Conservation (phyloP, 805 yeast genomes). For the Cephaloascus fragrans region DNA sequence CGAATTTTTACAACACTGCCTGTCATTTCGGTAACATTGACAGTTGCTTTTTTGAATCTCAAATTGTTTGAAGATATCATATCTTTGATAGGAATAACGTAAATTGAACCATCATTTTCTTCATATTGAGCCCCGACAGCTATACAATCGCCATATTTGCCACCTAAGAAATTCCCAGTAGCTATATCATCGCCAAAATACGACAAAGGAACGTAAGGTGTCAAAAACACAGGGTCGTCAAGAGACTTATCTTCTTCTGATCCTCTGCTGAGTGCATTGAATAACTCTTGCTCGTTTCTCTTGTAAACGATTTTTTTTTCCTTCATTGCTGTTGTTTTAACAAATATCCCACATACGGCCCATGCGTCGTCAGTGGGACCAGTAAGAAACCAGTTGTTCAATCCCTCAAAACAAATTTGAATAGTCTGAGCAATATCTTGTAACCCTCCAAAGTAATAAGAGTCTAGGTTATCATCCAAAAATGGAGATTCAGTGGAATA, state of each 20-base stretch:
- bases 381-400: slow-evolving; percentile 31
- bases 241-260: neutral
- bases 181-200: slow-evolving; percentile 38
- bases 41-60: too few species aligned
- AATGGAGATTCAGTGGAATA: slow-evolving; percentile 27
- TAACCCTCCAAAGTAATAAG: slow-evolving; percentile 44
- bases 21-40: neutral
- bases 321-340: neutral
- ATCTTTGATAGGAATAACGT: slow-evolving; percentile 28
- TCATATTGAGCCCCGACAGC: slow-evolving; percentile 47
- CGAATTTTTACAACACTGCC: too few species aligned
- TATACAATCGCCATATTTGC: slow-evolving; percentile 19
- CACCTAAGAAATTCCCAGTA: slow-evolving; percentile 28
- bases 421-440: slow-evolving; percentile 33
- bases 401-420: slow-evolving; percentile 22
- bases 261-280: too few species aligned
- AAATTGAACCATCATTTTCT: slow-evolving; percentile 30
- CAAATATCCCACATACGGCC: slow-evolving; percentile 20
- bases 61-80: too few species aligned
- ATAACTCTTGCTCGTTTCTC: neutral
- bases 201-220: slow-evolving; percentile 14
- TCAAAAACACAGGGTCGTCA: slow-evolving; percentile 1
- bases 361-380: slow-evolving; percentile 17
- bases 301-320: too few species aligned
- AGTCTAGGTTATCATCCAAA: slow-evolving; percentile 28